Evolutionary conservation across 768 basidiomycete species (phyloP), one percentile per base, ranked within the genome.

Genomic region (Clathrus columnatus): DNA sequence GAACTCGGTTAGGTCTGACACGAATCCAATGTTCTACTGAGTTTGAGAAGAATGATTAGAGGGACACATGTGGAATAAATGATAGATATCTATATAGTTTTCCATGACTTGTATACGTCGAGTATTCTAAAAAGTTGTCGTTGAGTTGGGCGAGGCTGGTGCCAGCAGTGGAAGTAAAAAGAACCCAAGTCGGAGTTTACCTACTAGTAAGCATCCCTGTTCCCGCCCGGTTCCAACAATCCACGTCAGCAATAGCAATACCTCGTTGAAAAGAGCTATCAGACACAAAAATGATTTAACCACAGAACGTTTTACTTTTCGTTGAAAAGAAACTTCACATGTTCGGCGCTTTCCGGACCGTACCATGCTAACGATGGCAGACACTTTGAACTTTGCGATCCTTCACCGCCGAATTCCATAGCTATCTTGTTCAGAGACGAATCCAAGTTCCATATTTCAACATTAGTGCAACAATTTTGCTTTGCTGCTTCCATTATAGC

Each of bases 291-390:
- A 32, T 32, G 7, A 32, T 7, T 32, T 7, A 32, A 32, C 36
- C 36, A 36, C 11, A 11, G 7, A 7, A 7, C 7, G 7, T 57
- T 69, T 50, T 29, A 76, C 77, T 71, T 75, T 60, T 81, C 79
- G 47, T 80, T 80, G 50, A 72, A 70, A 28, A 69, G 45, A 79
- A 79, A 81, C 11, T 67, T 63, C 16, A 79, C 61, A 23, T 69
- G 63, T 7, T 54, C 57, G 6, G 64, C 62, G 1, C 60, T 26
- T 55, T 71, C 73, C 16, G 54, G 20, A 30, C 76, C 76, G 64
- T 81, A 81, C 75, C 77, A 80, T 50, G 73, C 77, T 56, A 79
- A 68, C 2, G 72, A 62, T 4, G 76, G 67, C 7, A 81, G 58
- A 60, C 76, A 70, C 29, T 71, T 72, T 4, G 64, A 60, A 41